Conservation (phyloP, 2,329 filamentous ascomycete genomes). For the Aspergillus texensis region DNA sequence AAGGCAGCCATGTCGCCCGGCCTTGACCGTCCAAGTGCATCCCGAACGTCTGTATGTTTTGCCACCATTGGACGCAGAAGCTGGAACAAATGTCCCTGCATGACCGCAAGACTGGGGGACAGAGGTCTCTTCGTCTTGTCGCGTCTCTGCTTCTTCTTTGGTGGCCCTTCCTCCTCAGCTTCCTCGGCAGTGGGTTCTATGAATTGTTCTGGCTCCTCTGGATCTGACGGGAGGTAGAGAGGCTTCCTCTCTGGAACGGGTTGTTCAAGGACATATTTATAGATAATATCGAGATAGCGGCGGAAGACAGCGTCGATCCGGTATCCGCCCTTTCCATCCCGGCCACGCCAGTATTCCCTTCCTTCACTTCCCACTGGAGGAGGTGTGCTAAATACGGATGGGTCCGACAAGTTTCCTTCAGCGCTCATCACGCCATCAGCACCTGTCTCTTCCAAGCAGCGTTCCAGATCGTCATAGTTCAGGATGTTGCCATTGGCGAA, state of each 20-base stretch:
- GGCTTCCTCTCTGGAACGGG: slow-evolving; percentile 67
- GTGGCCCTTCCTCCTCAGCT: slow-evolving; percentile 52
- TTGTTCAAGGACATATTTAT: slow-evolving; percentile 72
- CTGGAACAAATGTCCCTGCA: slow-evolving; percentile 94
- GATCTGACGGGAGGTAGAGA: slow-evolving; percentile 69
- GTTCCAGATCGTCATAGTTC: slow-evolving; percentile 73
- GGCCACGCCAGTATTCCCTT: slow-evolving; percentile 83
- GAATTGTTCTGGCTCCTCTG: slow-evolving; percentile 26
- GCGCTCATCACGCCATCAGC: slow-evolving; percentile 95
- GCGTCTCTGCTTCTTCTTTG: slow-evolving; percentile 51
- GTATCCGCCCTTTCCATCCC: slow-evolving; percentile 79
- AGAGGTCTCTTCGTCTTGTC: slow-evolving; percentile 50
- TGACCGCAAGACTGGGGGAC: slow-evolving; percentile 70
- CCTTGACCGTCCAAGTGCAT: slow-evolving; percentile 72
- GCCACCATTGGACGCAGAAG: slow-evolving; percentile 81
- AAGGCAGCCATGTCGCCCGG: slow-evolving; percentile 74
- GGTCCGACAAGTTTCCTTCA: slow-evolving; percentile 92
- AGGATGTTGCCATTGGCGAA: slow-evolving; percentile 97
- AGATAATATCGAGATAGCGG: slow-evolving; percentile 87
- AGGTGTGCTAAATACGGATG: slow-evolving; percentile 75
- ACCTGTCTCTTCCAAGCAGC: slow-evolving; percentile 79
- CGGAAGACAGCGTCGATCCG: slow-evolving; percentile 85
- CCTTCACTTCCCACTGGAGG: slow-evolving; percentile 67
- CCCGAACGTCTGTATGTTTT: slow-evolving; percentile 78
- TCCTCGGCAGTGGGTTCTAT: slow-evolving; percentile 31